Evolutionary conservation across 208 protist genomes (phyloP).

Genomic region (Leishmania gerbilli): DNA sequence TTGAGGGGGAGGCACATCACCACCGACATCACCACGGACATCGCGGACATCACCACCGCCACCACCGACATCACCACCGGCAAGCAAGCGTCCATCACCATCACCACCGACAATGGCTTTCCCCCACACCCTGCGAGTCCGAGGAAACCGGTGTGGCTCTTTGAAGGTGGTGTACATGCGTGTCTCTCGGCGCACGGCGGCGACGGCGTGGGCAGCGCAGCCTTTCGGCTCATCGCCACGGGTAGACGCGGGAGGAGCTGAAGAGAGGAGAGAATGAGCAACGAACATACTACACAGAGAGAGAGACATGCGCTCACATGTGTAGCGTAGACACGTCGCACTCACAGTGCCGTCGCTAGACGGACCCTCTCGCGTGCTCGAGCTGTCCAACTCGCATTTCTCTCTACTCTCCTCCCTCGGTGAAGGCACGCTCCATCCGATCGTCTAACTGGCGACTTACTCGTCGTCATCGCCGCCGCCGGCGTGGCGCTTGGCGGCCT

Average conservation of each 20-base stretch:
- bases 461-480: conserved; percentile 66
- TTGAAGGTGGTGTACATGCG: no score
- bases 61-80: no score
- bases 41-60: no score
- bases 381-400: background rate
- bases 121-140: no score
- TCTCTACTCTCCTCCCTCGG: background rate
- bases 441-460: conserved; percentile 6
- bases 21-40: background rate
- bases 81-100: no score
- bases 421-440: background rate
- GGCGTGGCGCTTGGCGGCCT: conserved; percentile 72
- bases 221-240: background rate
- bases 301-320: background rate
- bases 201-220: background rate
- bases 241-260: background rate
- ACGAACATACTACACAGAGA: background rate
- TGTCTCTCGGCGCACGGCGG: background rate
- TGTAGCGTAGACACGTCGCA: background rate
- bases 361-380: background rate
- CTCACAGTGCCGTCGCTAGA: background rate
- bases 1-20: background rate
- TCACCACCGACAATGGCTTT: background rate
- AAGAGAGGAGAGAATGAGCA: background rate
- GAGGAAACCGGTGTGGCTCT: no score